Base-by-base conservation (phyloP, 164 flowering plant genomes). In the Paratinospora sagittata region DNA sequence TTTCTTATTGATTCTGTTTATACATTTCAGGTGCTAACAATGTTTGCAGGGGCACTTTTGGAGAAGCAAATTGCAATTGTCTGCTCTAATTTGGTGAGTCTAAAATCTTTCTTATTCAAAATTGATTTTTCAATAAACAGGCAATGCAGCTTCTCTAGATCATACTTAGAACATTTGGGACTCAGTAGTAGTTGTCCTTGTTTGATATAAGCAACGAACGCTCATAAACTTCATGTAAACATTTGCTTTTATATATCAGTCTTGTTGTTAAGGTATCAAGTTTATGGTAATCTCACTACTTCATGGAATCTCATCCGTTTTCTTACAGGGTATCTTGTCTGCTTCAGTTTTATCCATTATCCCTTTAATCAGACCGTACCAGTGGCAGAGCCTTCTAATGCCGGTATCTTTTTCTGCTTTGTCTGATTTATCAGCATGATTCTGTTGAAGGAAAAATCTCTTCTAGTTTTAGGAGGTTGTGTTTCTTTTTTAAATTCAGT, bases 321-420 rank as follows among this genome's bases (percentile, higher is more conserved):
- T 16, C 57, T 49, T 79, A 55, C 87, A 95, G 98, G 99, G 99
- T 36, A 76, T 90, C 71, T 78, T 95, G 72, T 92, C 96, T 72
- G 98, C 98, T 69, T 69, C 73, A 30, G 96, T 95, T 76, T 78
- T 95, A 75, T 86, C 99, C n/a, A 81, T 95, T 74, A 75, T 95
- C 71, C 91, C 99, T 27, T 81, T 95, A 43, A 89, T 95, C 41
- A 96, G 97, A 55, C 99, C 99, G 34, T 95, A 84, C 77, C 92
- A 85, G 74, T 95, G 99, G 99, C 99, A 95, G 84, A 95, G 98
- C 85, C 79, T 91, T 66, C 75, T 95, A 72, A 92, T 95, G 98
- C 99, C 99, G 63, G 99, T 95, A 86, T 26, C 67, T 63, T 65
- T 62, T 65, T 57, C 66, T 33, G n/a, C 37, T 72, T 8, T 72